Evolutionary conservation across 192 early-diverging fungal species (phyloP), one percentile per base, ranked within the genome.

Genomic region (Coemansia sp.): DNA sequence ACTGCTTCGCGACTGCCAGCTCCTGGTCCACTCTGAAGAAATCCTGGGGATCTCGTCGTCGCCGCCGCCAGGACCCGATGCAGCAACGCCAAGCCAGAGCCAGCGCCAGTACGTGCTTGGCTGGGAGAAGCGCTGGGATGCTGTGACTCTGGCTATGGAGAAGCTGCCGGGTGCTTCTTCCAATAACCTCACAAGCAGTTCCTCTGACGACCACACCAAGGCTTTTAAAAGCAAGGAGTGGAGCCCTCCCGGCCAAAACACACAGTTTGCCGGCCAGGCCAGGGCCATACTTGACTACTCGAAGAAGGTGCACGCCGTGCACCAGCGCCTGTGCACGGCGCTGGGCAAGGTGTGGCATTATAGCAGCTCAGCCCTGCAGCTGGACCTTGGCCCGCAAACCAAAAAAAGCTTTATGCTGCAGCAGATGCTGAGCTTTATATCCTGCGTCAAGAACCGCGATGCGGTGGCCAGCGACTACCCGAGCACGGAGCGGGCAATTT

Each of bases 391-490:
- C 7, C 2, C 0, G 0, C 21, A 12, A 17, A 56, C 56, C 22
- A 17, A 26, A 0, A 53, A 48, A 5, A 60, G 56, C 18, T 41
- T 48, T 28, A 10, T 14, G 6, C 11, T 27, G 5, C 2, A 14
- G 20, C n/a, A 21, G 3, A 47, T 52, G 6, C 42, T 67, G 56
- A 5, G 12, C 12, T 60, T 67, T 29, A 36, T 67, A 0, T 58
- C 60, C 38, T 44, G 53, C n/a, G 57, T 57, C 9, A 67, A 67
- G 25, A 34, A 56, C 7, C 57, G 64, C 20, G 64, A 57, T 37
- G 46, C 55, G 34, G 33, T 21, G 19, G 44, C 52, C 10, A 5
- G 31, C 3, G 18, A 45, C 32, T 55, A 47, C 25, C 52, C 56
- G 23, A 33, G 20, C 14, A 5, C 48, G 20, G 40, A 54, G 25